phyloP scores from a whole-genome alignment of 2,329 filamentous ascomycete genomes.

The Davidsoniella australis region DNA sequence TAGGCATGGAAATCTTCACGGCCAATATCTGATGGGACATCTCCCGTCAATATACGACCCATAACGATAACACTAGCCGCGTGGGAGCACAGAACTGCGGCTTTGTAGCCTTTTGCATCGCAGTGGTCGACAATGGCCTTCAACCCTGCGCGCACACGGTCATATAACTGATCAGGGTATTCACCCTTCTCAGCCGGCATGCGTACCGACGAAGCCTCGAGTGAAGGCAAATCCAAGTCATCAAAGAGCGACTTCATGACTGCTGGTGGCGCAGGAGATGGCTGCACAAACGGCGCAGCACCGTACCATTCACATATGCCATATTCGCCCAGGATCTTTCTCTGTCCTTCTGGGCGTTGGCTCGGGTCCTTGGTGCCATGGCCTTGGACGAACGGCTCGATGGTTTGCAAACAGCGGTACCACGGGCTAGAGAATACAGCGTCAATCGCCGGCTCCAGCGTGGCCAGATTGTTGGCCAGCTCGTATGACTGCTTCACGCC shows the following conservation, averaged over 20 bases:
- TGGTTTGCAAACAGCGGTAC: conserved; percentile 75
- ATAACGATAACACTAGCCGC: conserved; percentile 79
- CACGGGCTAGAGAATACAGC: conserved; percentile 72
- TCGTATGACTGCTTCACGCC: conserved; percentile 72
- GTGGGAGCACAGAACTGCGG: conserved; percentile 72
- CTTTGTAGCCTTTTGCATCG: conserved; percentile 50
- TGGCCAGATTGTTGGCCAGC: conserved; percentile 48
- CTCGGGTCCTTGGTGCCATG: conserved; percentile 18
- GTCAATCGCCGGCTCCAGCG: conserved; percentile 49
- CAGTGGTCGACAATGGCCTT: conserved; percentile 53
- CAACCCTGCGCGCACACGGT: conserved; percentile 56
- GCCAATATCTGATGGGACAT: conserved; percentile 52
- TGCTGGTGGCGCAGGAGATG: conserved; percentile 49
- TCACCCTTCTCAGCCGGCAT: conserved; percentile 44
- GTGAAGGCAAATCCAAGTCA: conserved; percentile 38
- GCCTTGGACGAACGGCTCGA: conserved; percentile 49
- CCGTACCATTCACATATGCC: conserved; percentile 82
- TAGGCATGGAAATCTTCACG: conserved; percentile 72
- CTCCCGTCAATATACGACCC: conserved; percentile 64
- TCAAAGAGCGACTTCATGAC: conserved; percentile 54
- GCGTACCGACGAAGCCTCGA: conserved; percentile 48
- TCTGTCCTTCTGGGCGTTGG: conserved; percentile 15
- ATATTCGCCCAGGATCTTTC: conserved; percentile 35
- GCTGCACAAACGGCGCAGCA: conserved; percentile 68
- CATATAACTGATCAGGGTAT: conserved; percentile 60